Evolutionary conservation across 352 stramenopile genomes (phyloP), one percentile per base, ranked within the genome.

Genomic region (Globisporangium parvum): DNA sequence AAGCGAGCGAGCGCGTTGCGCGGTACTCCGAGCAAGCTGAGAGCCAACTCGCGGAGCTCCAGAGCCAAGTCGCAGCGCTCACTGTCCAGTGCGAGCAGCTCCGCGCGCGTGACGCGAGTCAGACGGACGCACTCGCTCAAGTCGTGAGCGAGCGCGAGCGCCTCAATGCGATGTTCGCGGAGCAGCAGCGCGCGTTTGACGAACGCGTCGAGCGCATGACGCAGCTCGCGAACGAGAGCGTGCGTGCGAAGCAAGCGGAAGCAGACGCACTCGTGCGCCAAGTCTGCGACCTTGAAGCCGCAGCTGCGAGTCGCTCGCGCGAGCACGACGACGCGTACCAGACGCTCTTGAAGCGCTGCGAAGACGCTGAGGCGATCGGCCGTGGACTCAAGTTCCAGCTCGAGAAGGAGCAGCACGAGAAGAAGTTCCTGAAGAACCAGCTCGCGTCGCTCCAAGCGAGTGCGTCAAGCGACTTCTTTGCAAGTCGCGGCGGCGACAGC

Each of bases 331-430:
- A 84, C 11, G 21, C 21, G 53, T 86, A 82, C 58, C 75, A 85
- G 56, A 62, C 35, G 24, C 51, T 91, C 17, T 6, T 87, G 28
- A 87, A 85, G 47, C 62, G 69, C 26, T 78, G 57, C 28, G 71
- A 93, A 41, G 74, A 91, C 55, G 69, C 78, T 0, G 83, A 91
- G 46, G 80, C 83, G 12, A 85, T 90, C 44, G 66, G 72, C 41
- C 70, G 78, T 4, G 80, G 78, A 20, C 61, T 90, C 8, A 75
- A 74, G 11, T 90, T 84, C 51, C 83, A 93, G 59, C 51, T 93
- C 14, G 67, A 87, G 39, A 90, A 91, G 47, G 77, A 84, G 20
- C 72, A 86, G 47, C 67, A 91, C 23, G 78, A 91, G 66, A 93
- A 91, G 52, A 88, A 85, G 20, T 87, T 78, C 37, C 49, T 91